Conservation (phyloP, 1,139 yeast species). For the Blastobotrys apis region DNA sequence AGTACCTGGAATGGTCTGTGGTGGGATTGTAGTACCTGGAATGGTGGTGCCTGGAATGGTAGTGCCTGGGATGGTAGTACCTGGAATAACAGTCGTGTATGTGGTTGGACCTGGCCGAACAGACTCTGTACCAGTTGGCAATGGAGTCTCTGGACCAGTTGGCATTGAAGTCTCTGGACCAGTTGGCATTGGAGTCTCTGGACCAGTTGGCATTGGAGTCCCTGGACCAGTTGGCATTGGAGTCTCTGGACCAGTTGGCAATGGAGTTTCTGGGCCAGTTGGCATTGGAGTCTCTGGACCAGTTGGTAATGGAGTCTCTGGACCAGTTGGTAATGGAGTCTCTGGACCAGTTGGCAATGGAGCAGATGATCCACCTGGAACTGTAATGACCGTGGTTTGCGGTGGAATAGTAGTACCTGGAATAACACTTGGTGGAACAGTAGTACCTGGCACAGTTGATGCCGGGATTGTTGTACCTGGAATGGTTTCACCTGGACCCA, state of each 20-base stretch:
- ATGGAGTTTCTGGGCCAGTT: background rate
- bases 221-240: too few relatives aligned
- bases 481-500: conserved; percentile 12
- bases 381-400: conserved; percentile 15
- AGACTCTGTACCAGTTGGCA: background rate
- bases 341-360: background rate
- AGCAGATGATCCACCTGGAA: background rate
- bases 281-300: background rate
- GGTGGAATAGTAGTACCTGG: conserved; percentile 19
- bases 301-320: conserved; percentile 7
- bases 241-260: background rate
- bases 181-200: background rate
- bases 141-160: conserved; percentile 12
- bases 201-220: background rate
- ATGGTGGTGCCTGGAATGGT: conserved; percentile 17
- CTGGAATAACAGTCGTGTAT: too few relatives aligned
- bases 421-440: conserved; percentile 15
- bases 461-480: conserved; percentile 13
- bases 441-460: background rate
- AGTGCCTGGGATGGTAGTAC: conserved; percentile 16
- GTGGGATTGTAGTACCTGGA: conserved; percentile 18
- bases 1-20: conserved; percentile 12
- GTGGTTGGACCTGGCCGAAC: too few relatives aligned
- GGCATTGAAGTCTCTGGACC: conserved; percentile 18
- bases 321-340: background rate